Base-by-base conservation (phyloP, 176 grass and related monocot species). In the Thalia dealbata region DNA sequence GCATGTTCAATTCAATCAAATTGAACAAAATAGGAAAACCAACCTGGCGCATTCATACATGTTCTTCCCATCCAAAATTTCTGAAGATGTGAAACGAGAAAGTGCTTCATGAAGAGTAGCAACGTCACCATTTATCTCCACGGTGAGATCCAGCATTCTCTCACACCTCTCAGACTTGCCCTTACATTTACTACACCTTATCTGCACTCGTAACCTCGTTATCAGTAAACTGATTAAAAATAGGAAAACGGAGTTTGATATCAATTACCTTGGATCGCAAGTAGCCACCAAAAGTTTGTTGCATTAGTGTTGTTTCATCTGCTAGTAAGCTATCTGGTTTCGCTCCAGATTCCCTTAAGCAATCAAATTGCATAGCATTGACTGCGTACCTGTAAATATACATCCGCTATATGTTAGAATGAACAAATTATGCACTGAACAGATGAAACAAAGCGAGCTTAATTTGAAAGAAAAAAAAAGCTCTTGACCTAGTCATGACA, bases 221-320 rank as follows among this genome's bases (percentile, higher is more conserved):
- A 30, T 65, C 14, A 56, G 32, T 50, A 50, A 77, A 19, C 71
- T 79, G 35, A 72, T 7, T 48, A 67, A 81, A 42, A 46, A 54
- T 3, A 52, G 73, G 50, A 29, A 67, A 83, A 80, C 65, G 18
- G 38, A 63, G 0, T 35, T 62, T 67, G 23, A 38, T 76, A 3
- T 67, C 26, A 54, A 41, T 62, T 87, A 96, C 92, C 89, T 90
- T 96, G 35, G 92, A 96, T 50, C 69, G 84, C 69, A 96, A 79
- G 83, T 96, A 96, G 45, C 92, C 92, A 35, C 89, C 92, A 55
- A 92, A 96, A 56, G 81, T 92, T 76, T 92, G 77, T 65, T 96
- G 89, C 64, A 96, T 73, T n/a, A 92, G 82, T 76, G 92, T 88
- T 42, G 89, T 81, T 84, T 92, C 92, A 81, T 96, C 89, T 48